phyloP scores from a whole-genome alignment of 2,329 filamentous ascomycete species.

The Ceratocystis ficicola region DNA sequence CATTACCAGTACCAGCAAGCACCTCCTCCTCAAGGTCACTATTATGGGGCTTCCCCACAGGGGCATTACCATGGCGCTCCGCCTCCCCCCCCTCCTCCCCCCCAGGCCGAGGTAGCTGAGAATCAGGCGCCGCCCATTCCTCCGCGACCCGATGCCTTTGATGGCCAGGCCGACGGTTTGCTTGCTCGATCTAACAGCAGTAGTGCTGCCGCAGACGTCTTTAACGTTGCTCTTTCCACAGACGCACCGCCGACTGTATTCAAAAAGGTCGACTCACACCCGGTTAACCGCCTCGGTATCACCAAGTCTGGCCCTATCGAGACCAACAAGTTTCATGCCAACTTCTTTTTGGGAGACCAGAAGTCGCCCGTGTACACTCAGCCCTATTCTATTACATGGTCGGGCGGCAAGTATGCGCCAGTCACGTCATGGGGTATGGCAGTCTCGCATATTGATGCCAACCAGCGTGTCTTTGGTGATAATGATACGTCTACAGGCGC shows the following conservation, averaged over 20 bases:
- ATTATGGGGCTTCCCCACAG: constrained; percentile 2
- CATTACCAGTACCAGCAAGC: constrained; percentile 21
- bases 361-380: constrained; percentile 58
- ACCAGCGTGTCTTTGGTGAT: constrained; percentile 55
- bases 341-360: constrained; percentile 67
- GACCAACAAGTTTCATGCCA: constrained; percentile 74
- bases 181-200: constrained; percentile 16
- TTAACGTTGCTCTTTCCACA: constrained; percentile 42
- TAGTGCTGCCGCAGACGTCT: constrained; percentile 38
- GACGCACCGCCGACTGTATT: constrained; percentile 40
- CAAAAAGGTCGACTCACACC: constrained; percentile 41
- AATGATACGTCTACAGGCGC: constrained; percentile 45
- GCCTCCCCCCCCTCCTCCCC: constrained; percentile 6
- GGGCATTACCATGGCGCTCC: not conserved
- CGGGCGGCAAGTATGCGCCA: constrained; percentile 44
- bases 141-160: constrained; percentile 7
- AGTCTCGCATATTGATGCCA: constrained; percentile 59
- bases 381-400: constrained; percentile 61
- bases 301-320: constrained; percentile 40
- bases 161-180: constrained; percentile 7
- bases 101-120: not conserved
- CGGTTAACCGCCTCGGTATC: constrained; percentile 44
- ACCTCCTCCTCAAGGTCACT: not conserved
- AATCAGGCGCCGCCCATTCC: constrained; percentile 23
- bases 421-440: constrained; percentile 46